These are phyloP conservation scores for Solanum habrochaites DNA, from an alignment of 257 asterid species.

Conservation along the genomic window DNA sequence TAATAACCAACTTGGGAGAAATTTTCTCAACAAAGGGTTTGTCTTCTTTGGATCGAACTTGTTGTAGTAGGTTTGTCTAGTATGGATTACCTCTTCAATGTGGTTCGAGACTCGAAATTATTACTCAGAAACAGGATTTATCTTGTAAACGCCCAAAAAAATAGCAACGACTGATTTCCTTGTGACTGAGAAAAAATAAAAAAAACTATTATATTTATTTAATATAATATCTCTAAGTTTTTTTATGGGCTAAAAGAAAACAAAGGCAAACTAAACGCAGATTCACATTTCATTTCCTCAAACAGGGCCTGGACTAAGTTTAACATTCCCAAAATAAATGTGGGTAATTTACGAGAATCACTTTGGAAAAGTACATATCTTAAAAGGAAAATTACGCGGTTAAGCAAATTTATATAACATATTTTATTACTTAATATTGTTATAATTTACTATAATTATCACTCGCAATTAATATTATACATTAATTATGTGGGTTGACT, in stretches of 20 bases:
- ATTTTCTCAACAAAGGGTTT: too few relatives aligned
- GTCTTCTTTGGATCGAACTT: neutral
- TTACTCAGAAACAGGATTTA: accelerated
- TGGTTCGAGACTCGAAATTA: neutral
- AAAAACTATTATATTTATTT: neutral
- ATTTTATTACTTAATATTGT: too few relatives aligned
- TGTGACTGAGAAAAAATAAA: too few relatives aligned
- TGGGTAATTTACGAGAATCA: neutral
- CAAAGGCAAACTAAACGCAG: too few relatives aligned
- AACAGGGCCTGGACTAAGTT: neutral
- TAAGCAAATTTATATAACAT: too few relatives aligned
- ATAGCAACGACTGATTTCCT: accelerated
- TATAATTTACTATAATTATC: too few relatives aligned
- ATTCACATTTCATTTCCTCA: neutral
- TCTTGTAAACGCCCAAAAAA: too few relatives aligned
- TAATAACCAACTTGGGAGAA: too few relatives aligned
- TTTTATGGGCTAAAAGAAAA: neutral
- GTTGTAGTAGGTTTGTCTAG: neutral
- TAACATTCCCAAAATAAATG: neutral
- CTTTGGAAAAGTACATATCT: neutral
- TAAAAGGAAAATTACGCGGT: accelerated
- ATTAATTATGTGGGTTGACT: too few relatives aligned
- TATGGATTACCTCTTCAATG: accelerated
- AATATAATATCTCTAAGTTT: neutral
- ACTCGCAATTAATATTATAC: too few relatives aligned